Percentiles rank a stretch among this genome's conserved stretches.
Evolutionary conservation across 441 rosid genomes (phyloP).

Genomic region (Codiaeum variegatum): DNA sequence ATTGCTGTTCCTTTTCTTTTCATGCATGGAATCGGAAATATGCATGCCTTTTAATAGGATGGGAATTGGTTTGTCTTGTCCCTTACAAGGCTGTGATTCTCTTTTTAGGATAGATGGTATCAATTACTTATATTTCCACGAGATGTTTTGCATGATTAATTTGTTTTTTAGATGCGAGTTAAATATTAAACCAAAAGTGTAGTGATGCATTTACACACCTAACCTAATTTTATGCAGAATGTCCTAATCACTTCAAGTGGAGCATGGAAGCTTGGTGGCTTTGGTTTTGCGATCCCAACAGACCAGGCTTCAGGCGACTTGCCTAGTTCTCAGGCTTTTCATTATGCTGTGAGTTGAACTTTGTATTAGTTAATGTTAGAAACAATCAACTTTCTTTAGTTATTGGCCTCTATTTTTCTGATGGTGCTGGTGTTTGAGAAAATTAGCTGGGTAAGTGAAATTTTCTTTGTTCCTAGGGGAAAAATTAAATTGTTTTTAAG

Average conservation of each 20-base stretch:
- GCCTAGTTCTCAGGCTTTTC: constrained; percentile 63
- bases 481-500: neutral
- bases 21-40: neutral
- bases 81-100: neutral
- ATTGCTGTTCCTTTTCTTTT: neutral
- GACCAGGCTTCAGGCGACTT: constrained; percentile 58
- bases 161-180: neutral
- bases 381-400: too few relatives aligned
- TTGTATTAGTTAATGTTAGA: constrained; percentile 10
- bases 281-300: constrained; percentile 73
- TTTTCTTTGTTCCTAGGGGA: neutral
- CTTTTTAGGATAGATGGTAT: neutral
- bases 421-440: neutral
- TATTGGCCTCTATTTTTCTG: neutral
- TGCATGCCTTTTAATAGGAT: neutral
- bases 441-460: neutral
- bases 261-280: constrained; percentile 98
- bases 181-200: neutral
- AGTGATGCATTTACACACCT: neutral
- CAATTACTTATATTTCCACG: neutral
- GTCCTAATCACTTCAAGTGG: constrained; percentile 81
- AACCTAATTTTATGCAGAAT: constrained; percentile 48
- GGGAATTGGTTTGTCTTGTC: neutral
- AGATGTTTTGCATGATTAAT: neutral
- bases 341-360: constrained; percentile 68